Conservation (phyloP, 805 yeast species). For the Nakazawaea siamensis region DNA sequence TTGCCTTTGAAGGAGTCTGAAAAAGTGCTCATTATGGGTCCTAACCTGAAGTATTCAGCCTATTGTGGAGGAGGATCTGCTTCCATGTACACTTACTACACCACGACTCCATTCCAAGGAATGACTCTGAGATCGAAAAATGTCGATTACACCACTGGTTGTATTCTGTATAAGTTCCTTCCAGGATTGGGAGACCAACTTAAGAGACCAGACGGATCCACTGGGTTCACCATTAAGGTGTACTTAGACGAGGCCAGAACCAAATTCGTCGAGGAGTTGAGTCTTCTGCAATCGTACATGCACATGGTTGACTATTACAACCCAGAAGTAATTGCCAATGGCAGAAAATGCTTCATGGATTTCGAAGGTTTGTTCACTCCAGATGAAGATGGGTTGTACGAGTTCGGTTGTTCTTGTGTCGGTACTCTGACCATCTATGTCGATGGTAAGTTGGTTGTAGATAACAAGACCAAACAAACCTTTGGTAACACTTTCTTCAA, state of each 20-base stretch:
- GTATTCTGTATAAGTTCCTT: constrained; percentile 11
- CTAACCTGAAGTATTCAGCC: constrained; percentile 42
- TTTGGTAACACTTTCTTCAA: constrained; percentile 33
- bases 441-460: constrained; percentile 33
- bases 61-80: constrained; percentile 63
- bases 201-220: constrained; percentile 6
- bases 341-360: constrained; percentile 27
- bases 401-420: constrained; percentile 28
- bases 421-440: constrained; percentile 36
- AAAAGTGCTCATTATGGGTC: constrained; percentile 47
- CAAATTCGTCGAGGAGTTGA: constrained; percentile 1
- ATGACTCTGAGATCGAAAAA: constrained; percentile 19
- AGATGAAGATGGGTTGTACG: constrained; percentile 28
- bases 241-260: constrained; percentile 8
- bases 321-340: constrained; percentile 8
- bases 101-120: constrained; percentile 42
- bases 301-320: constrained; percentile 18
- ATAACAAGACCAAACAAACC: constrained; percentile 33
- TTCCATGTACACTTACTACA: constrained; percentile 37
- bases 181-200: constrained; percentile 14
- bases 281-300: constrained; percentile 6
- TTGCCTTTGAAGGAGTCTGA: constrained; percentile 37
- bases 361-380: constrained; percentile 29
- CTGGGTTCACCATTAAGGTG: constrained; percentile 8
- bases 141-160: constrained; percentile 14